Percentiles rank a stretch among this genome's conserved stretches.
These are phyloP conservation scores for Rozella allomycis DNA, from an alignment of 371 early-diverging fungal species.

Conservation along the genomic window DNA sequence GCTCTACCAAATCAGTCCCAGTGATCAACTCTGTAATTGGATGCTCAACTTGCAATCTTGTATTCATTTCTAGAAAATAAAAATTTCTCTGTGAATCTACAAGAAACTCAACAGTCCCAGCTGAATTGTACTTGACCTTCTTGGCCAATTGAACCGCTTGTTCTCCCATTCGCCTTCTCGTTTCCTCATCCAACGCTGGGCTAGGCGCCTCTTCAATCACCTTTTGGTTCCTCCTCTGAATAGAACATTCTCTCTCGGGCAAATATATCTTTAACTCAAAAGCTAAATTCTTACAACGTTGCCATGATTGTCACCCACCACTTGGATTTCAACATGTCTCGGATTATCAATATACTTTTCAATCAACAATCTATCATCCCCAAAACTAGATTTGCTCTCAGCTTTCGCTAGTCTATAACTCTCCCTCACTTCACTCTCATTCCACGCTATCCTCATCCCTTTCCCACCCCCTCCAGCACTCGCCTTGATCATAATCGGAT, in stretches of 20 bases:
- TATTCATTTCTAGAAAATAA: conserved; percentile 95
- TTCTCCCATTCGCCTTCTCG: conserved; percentile 53
- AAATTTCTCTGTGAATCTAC: conserved; percentile 24
- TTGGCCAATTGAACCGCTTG: conserved; percentile 55
- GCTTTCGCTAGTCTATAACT: conserved; percentile 57
- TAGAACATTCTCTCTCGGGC: conserved; percentile 75
- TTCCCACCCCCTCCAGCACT: conserved; percentile 82
- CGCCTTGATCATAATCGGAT: conserved; percentile 72
- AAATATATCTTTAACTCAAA: conserved; percentile 35
- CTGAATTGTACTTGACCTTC: conserved; percentile 53
- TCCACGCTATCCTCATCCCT: conserved; percentile 32
- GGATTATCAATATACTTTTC: conserved; percentile 80
- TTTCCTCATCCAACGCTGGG: conserved; percentile 31
- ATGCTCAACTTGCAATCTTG: conserved; percentile 76
- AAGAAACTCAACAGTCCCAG: conserved; percentile 15
- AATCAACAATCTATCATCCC: conserved; percentile 65
- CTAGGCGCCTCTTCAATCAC: conserved; percentile 57
- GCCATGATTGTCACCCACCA: conserved; percentile 55
- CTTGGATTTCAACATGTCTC: conserved; percentile 75
- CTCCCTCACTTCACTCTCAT: conserved; percentile 43
- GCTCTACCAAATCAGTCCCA: conserved; percentile 16
- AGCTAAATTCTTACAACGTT: conserved; percentile 19
- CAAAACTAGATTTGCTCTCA: conserved; percentile 69
- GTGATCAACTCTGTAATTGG: conserved; percentile 8
- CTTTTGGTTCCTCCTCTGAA: conserved; percentile 77